Evolutionary conservation across 371 early-diverging fungal species (phyloP).

Genomic region (Zychaea mexicana): DNA sequence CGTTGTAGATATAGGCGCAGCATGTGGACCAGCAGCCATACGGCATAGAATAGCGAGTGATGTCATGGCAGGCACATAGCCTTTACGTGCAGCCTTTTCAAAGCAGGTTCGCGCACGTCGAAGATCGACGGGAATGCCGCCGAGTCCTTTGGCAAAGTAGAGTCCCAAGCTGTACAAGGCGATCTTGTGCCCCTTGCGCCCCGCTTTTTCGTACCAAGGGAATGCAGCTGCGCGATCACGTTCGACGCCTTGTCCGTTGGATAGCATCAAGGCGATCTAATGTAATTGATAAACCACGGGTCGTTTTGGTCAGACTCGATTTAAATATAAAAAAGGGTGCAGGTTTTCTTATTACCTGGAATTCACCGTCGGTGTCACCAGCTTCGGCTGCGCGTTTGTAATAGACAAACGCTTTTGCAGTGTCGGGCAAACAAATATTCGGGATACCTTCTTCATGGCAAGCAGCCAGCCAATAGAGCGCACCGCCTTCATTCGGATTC

Average conservation of each 20-base stretch:
- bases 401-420: slow-evolving; percentile 22
- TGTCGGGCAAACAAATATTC: slow-evolving; percentile 15
- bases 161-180: slow-evolving; percentile 42
- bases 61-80: slow-evolving; percentile 34
- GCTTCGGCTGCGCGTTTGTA: slow-evolving; percentile 22
- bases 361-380: slow-evolving; percentile 31
- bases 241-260: slow-evolving; percentile 45
- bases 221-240: slow-evolving; percentile 41
- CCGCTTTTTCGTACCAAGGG: slow-evolving; percentile 53
- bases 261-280: slow-evolving; percentile 34
- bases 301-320: too few species aligned
- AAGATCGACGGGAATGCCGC: slow-evolving; percentile 24
- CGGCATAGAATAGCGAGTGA: slow-evolving; percentile 31
- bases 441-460: slow-evolving; percentile 36
- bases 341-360: slow-evolving; percentile 22
- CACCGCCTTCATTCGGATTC: slow-evolving; percentile 12
- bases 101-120: slow-evolving; percentile 29
- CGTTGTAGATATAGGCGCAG: neutral
- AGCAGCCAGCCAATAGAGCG: slow-evolving; percentile 33
- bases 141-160: slow-evolving; percentile 46
- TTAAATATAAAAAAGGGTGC: neutral
- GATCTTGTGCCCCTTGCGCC: slow-evolving; percentile 37
- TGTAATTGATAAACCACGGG: neutral
- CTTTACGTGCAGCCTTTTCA: slow-evolving; percentile 39
- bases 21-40: neutral